Evolutionary conservation across 306 rosid species (phyloP).

Genomic region (Phaseolus lunatus): DNA sequence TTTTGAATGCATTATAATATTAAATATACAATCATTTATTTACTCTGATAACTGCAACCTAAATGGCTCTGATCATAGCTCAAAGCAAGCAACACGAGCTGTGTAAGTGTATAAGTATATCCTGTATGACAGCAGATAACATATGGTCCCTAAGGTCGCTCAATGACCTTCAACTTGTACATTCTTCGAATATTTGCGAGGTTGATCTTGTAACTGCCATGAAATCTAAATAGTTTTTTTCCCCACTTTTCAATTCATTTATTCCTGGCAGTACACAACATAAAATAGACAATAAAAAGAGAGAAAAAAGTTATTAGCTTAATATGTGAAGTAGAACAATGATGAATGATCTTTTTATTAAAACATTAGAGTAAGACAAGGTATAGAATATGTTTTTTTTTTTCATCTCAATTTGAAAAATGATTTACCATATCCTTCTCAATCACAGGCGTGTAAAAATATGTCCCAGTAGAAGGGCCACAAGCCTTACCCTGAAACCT

Average conservation of each 20-base stretch:
- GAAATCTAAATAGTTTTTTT: slow-evolving; percentile 9
- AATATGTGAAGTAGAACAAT: neutral
- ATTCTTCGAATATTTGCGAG: slow-evolving; percentile 30
- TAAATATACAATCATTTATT: slow-evolving; percentile 4
- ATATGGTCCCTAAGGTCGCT: slow-evolving; percentile 29
- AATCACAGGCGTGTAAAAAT: neutral
- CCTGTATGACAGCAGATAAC: slow-evolving; percentile 3
- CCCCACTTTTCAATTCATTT: slow-evolving; percentile 26
- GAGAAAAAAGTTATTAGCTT: slow-evolving; percentile 23
- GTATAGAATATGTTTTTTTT: neutral
- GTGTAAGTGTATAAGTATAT: slow-evolving; percentile 22
- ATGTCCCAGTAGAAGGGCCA: neutral
- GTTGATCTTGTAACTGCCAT: slow-evolving; percentile 40
- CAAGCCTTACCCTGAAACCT: neutral
- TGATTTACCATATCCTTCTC: slow-evolving; percentile 17
- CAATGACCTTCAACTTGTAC: slow-evolving; percentile 31
- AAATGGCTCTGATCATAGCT: slow-evolving; percentile 12
- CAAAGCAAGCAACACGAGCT: slow-evolving; percentile 13
- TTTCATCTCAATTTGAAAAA: neutral
- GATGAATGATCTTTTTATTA: slow-evolving; percentile 1
- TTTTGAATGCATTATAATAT: neutral
- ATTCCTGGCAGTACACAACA: slow-evolving; percentile 46
- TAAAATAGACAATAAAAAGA: neutral
- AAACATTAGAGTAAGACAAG: neutral
- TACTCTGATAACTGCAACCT: slow-evolving; percentile 13